Evolutionary conservation across 1,284 basidiomycete species (phyloP).

Genomic region (Ceratobasidium sp.): DNA sequence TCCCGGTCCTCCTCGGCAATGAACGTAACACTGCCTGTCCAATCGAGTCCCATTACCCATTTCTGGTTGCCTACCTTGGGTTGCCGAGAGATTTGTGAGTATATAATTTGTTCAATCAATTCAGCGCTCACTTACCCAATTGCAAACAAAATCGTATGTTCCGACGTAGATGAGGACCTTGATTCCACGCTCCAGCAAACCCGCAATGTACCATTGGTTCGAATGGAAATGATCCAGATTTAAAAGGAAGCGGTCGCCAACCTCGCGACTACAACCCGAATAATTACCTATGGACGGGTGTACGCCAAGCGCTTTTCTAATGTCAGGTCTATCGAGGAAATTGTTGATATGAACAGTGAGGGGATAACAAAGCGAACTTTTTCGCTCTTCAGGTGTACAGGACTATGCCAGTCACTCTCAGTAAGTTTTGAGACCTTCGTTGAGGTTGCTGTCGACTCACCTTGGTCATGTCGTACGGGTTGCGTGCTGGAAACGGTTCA

Average conservation of each 20-base stretch:
- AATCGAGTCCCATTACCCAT: slow-evolving; percentile 51
- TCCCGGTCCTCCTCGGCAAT: slow-evolving; percentile 49
- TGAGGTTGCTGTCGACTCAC: neutral
- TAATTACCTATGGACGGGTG: slow-evolving; percentile 45
- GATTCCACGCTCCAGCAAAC: slow-evolving; percentile 63
- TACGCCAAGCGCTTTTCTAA: slow-evolving; percentile 51
- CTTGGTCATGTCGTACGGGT: slow-evolving; percentile 28
- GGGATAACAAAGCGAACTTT: slow-evolving; percentile 49
- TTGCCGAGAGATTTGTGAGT: neutral
- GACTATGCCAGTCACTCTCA: neutral
- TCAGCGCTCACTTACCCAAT: slow-evolving; percentile 18
- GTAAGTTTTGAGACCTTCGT: neutral
- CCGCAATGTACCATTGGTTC: slow-evolving; percentile 49
- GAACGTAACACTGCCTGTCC: slow-evolving; percentile 51
- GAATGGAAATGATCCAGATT: slow-evolving; percentile 22
- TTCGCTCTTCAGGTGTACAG: slow-evolving; percentile 21
- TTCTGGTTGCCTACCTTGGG: slow-evolving; percentile 49
- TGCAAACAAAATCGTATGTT: slow-evolving; percentile 51
- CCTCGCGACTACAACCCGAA: slow-evolving; percentile 46
- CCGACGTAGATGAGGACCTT: slow-evolving; percentile 72
- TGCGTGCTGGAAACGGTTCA: slow-evolving; percentile 4
- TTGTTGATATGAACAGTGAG: slow-evolving; percentile 49
- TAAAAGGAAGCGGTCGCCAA: slow-evolving; percentile 44
- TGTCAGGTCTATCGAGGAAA: slow-evolving; percentile 52
- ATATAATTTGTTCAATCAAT: neutral